Base-by-base conservation (phyloP, 495 filamentous ascomycete species). In the Aspergillus diversus region DNA sequence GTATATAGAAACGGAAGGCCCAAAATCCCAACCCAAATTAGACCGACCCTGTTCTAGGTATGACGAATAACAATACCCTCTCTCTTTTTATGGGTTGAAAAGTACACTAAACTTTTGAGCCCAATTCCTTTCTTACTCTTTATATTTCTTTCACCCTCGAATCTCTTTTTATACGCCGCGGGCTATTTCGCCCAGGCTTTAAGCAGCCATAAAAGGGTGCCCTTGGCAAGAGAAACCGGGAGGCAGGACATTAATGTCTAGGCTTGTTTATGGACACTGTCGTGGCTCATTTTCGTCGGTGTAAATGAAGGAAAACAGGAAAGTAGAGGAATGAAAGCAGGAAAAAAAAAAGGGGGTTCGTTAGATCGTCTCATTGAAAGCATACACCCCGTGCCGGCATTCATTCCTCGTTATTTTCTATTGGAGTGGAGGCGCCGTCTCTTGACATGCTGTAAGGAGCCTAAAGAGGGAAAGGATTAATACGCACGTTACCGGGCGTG, bases 381-480 rank as follows among this genome's bases (percentile, higher is more conserved):
- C 8, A 15, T 55, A 55, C 13, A 35, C 12, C 32, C 39, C 11
- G 11, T 15, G 39, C 4, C 4, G 39, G 39, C 39, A 13, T 43
- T 66, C 57, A 65, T 32, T 65, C 11, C 1, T 63, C 59, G 57
- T 13, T 69, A 64, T 59, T 77, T 74, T 75, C 75, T 46, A 73
- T 71, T 17, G 80, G 78, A 9, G 80, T 81, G 32, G 71, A 72
- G 11, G 75, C 76, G 33, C 78, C 80, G 61, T 77, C 72, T 54
- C 73, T 68, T 5, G 78, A 75, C 77, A 81, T 81, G 65, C 76
- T 82, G 60, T 82, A 82, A 33, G 80, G 80, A 39, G 77, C 80
- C 80, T 82, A 56, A 13, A 34, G 43, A 42, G 21, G 46, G 37
- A 7, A 51, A 57, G 13, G 17, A 17, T 21, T 39, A 37, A 6